Conservation (phyloP, 2,329 filamentous ascomycete genomes). For the Cephalotrichum gorgonifer region DNA sequence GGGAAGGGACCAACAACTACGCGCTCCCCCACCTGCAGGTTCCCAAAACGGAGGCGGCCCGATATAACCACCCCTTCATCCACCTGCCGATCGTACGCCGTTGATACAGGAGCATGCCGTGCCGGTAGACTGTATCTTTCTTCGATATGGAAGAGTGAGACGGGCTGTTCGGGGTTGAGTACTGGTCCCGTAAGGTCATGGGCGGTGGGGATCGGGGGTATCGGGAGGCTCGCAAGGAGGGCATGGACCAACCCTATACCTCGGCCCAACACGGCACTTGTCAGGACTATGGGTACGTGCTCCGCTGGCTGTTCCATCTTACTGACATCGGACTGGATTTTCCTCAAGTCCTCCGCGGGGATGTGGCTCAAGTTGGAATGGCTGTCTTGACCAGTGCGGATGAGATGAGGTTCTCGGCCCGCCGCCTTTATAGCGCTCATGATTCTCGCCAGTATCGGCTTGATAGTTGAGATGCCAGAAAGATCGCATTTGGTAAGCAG, state of each 20-base stretch:
- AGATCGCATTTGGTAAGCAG: constrained; percentile 87
- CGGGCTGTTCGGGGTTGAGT: constrained; percentile 48
- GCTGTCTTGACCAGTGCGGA: constrained; percentile 45
- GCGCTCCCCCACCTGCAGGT: constrained; percentile 65
- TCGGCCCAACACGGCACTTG: constrained; percentile 74
- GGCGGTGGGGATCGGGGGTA: constrained; percentile 45
- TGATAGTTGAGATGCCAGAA: constrained; percentile 63
- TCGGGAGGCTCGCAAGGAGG: constrained; percentile 64
- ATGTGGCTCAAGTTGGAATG: constrained; percentile 45
- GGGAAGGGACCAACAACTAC: constrained; percentile 73
- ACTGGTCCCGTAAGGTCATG: constrained; percentile 43
- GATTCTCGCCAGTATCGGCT: constrained; percentile 62
- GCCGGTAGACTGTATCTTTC: constrained; percentile 73
- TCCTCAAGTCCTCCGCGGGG: constrained; percentile 41
- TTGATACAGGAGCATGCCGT: constrained; percentile 30
- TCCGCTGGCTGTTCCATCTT: constrained; percentile 33
- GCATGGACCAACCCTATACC: constrained; percentile 78
- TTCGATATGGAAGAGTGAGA: constrained; percentile 76
- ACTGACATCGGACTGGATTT: constrained; percentile 46
- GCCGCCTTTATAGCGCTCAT: constrained; percentile 67
- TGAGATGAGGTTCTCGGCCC: constrained; percentile 62
- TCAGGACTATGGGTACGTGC: constrained; percentile 75
- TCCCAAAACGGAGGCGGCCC: constrained; percentile 72
- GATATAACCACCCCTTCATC: constrained; percentile 66
- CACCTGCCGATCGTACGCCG: constrained; percentile 18